Evolutionary conservation across 495 filamentous ascomycete genomes (phyloP), one percentile per base, ranked within the genome.

Genomic region (Hamigera avellanea): DNA sequence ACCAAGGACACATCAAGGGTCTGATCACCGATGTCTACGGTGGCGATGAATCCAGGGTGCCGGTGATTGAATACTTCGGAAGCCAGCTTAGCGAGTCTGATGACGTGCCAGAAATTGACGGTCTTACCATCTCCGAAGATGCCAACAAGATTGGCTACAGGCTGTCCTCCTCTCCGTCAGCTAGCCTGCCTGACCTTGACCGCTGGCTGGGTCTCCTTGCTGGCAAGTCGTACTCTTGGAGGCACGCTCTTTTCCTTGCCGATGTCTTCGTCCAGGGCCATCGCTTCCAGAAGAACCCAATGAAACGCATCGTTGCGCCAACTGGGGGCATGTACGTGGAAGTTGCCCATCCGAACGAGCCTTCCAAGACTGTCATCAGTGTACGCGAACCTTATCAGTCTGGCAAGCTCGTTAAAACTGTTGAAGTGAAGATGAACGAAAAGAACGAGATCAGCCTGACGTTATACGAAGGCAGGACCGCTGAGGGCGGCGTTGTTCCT

Each of bases 241-340:
- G 86, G 37, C 85, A 91, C 54, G 93, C 91, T n/a, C 71, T 99
- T n/a, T 93, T 99, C 59, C 81, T 80, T n/a, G 80, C 88, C 12
- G 86, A 95, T 42, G 80, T 95, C 29, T 82, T 93, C 37, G 83
- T 96, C 14, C 91, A 99, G 61, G 91, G 86, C 10, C 79, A 95
- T 50, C 86, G 91, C 48, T 95, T 93, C 63, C 86, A 95, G 64
- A 91, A 85, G 21, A 96, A 98, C 58, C 91, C 91, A 1, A 82
- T 95, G 70, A 84, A 78, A 53, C 76, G 86, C 14, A 81, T 96
- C 32, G 88, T 95, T 40, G 77, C 83, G 9, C 91, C 91, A 1
- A 78, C 76, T 9, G 70, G 73, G 6, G 93, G 93, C 15, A 75
- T 96, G 61, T 76, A 85, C 28, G 86, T 98, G 26, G 88, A 96